Conservation (phyloP, 805 yeast species). For the Saccharomycopsis sp. region DNA sequence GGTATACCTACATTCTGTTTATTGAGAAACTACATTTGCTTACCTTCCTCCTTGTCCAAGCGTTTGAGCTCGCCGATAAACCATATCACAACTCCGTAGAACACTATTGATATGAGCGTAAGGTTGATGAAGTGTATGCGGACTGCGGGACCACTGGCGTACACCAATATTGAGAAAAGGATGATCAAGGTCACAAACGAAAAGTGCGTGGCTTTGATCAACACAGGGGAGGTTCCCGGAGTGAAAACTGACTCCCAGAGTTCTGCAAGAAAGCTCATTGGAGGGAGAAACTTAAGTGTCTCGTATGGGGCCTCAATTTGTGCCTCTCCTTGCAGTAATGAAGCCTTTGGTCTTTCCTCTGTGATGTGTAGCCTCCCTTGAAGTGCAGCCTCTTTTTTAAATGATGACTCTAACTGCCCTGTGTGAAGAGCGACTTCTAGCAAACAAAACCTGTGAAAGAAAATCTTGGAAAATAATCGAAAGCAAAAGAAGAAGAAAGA, state of each 20-base stretch:
- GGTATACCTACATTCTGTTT: too few relatives aligned
- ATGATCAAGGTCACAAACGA: conserved; percentile 63
- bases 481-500: too few relatives aligned
- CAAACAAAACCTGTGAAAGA: too few relatives aligned
- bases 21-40: too few relatives aligned
- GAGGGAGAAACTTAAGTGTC: neutral
- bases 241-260: conserved; percentile 88
- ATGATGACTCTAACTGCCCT: too few relatives aligned
- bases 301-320: too few relatives aligned
- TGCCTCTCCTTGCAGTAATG: too few relatives aligned
- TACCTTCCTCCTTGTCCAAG: conserved; percentile 35
- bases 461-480: too few relatives aligned
- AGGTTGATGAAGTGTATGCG: conserved; percentile 49
- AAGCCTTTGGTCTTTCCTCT: too few relatives aligned
- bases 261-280: conserved; percentile 43
- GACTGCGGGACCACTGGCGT: conserved; percentile 51
- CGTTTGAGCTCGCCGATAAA: conserved; percentile 62
- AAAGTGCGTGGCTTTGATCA: conserved; percentile 80
- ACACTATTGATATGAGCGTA: conserved; percentile 47
- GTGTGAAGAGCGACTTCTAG: too few relatives aligned
- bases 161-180: conserved; percentile 52
- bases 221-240: conserved; percentile 89
- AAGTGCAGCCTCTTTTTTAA: too few relatives aligned
- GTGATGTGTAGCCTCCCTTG: too few relatives aligned
- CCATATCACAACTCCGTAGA: conserved; percentile 87